A percentile compares a stretch with the other conserved stretches of the same genome.
Conservation (phyloP, 768 basidiomycete species). For the Mycena galopus region DNA sequence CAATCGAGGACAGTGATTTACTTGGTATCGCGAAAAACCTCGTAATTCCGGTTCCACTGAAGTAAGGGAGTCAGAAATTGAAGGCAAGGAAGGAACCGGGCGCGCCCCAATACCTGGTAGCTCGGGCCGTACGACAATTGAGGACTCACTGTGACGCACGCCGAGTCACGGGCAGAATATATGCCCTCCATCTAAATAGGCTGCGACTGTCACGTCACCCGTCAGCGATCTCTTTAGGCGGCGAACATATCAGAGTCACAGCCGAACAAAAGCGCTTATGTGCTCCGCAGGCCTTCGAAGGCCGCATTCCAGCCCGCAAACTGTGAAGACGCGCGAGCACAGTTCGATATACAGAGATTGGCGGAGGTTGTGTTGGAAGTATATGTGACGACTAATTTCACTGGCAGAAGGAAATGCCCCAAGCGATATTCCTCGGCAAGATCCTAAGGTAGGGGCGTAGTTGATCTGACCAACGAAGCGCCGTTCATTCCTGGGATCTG, state of each 20-base stretch:
- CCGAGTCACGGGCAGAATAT: not conserved
- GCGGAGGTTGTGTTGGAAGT: too few species aligned
- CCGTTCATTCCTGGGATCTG: too few species aligned
- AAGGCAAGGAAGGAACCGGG: not conserved
- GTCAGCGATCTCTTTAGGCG: not conserved
- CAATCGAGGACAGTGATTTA: not conserved
- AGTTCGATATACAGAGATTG: too few species aligned
- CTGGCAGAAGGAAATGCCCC: too few species aligned
- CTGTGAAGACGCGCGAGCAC: too few species aligned
- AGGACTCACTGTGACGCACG: constrained; percentile 1
- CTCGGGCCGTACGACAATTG: not conserved
- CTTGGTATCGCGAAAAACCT: too few species aligned
- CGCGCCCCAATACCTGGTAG: not conserved
- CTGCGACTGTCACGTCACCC: not conserved
- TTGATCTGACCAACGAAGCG: too few species aligned
- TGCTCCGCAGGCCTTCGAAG: not conserved
- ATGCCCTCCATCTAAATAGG: not conserved
- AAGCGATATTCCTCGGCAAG: too few species aligned
- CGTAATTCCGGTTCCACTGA: not conserved
- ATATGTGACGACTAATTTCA: too few species aligned
- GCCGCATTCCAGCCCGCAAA: not conserved
- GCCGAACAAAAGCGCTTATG: too few species aligned
- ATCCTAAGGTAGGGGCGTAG: too few species aligned
- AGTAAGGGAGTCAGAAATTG: not conserved
- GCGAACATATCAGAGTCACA: not conserved